Evolutionary conservation across 1,139 yeast species (phyloP).

Genomic region (Taphrina betulina): DNA sequence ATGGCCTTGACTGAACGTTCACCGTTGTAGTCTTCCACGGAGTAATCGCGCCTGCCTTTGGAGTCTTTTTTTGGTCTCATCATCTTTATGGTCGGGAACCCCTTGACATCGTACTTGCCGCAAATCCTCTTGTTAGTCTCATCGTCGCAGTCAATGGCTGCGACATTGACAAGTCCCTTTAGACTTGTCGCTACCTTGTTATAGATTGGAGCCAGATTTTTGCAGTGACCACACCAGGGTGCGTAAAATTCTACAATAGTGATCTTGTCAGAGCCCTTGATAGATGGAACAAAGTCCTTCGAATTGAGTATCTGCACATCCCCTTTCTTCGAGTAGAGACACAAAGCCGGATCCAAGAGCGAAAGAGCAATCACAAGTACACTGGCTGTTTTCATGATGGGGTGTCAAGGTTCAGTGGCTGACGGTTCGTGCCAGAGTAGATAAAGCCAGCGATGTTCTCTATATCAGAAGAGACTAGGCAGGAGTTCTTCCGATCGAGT

Average conservation of each 20-base stretch:
- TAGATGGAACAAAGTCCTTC: slow-evolving; percentile 69
- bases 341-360: no score
- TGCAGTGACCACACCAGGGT: slow-evolving; percentile 99
- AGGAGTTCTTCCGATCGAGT: no score
- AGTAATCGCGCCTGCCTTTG: slow-evolving; percentile 6
- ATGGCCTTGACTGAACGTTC: slow-evolving; percentile 29
- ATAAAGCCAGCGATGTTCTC: no score
- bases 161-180: slow-evolving; percentile 45
- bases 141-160: slow-evolving; percentile 34
- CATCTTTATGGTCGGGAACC: slow-evolving; percentile 87
- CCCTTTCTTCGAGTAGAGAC: slow-evolving; percentile 6
- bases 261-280: slow-evolving; percentile 69
- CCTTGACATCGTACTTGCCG: slow-evolving; percentile 52
- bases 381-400: no score
- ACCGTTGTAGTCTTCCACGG: slow-evolving; percentile 30
- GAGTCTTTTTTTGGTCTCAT: slow-evolving; percentile 41
- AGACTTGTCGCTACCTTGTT: slow-evolving; percentile 48
- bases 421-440: no score
- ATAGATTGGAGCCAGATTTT: slow-evolving; percentile 81
- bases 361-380: no score
- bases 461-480: no score
- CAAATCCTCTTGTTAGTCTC: slow-evolving; percentile 28
- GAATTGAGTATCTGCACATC: slow-evolving; percentile 45
- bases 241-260: slow-evolving; percentile 92
- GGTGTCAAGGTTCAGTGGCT: no score